Evolutionary conservation across 306 rosid species (phyloP), one percentile per base, ranked within the genome.

Genomic region (Lathyrus tuberosus): DNA sequence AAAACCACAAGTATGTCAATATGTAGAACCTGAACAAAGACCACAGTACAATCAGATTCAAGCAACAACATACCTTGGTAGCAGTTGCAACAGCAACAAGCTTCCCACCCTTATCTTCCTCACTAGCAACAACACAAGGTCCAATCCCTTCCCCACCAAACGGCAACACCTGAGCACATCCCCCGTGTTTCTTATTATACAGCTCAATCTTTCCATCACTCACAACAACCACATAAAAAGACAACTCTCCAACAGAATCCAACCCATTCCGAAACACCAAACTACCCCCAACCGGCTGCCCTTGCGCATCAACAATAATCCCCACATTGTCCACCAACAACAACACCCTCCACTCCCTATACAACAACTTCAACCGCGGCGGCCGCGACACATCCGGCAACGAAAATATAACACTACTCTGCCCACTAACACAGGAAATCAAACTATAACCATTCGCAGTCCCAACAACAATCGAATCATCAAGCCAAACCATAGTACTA

Each of bases 271-370:
- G 85, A 71, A 94, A 94, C 62, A 94, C 95, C 54, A 94, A 62
- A 65, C 97, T 90, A 57, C 99, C 99, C 30, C 89, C 95, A 65
- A 94, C 90, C 1, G 99, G 99, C 78, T 85, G 96, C 58, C 99
- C 97, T 4, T 85, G 70, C 8, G 69, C 81, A 66, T 88, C 86
- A 48, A 84, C 97, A 73, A 89, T 78, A 58, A 94, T 72, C 46
- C 96, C 99, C 52, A 94, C 97, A 86, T 89, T 87, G 82, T 94
- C 97, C 78, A 94, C 97, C 86, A 94, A 76, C 86, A 94, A 78
- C 80, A 94, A 84, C 81, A 88, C 96, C 72, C 84, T 88, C 95
- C 88, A 81, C 69, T 91, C 97, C 78, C 80, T 94, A 57, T 73
- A 63, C 80, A 94, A 76, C 84, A 94, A 57, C 83, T 84, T 90